Conservation (phyloP, 139 green algal species). For the Desmodesmus armatus region DNA sequence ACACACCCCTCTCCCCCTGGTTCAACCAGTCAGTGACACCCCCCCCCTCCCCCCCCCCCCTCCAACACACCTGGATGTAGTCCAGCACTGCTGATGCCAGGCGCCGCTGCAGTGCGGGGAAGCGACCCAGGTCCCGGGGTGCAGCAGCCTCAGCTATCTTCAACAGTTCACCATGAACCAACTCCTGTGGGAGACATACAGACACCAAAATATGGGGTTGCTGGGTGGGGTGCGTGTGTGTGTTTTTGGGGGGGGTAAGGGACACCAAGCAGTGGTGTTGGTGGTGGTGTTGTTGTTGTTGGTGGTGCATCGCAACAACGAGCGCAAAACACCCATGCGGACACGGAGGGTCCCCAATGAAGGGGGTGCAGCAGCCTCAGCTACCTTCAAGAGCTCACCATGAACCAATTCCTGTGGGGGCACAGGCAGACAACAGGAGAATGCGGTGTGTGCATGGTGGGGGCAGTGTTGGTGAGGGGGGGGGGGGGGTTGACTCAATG, state of each 20-base stretch:
- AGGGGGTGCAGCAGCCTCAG: slow-evolving; percentile 73
- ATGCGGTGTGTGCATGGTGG: not conserved
- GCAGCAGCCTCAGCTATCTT: slow-evolving; percentile 79
- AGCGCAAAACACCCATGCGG: no score
- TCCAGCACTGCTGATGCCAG: slow-evolving; percentile 76
- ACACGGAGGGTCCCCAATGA: slow-evolving; percentile 77
- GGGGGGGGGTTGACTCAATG: no score
- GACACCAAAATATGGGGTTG: not conserved
- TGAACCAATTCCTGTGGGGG: slow-evolving; percentile 55
- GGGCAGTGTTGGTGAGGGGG: not conserved
- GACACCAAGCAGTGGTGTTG: no score
- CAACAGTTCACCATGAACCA: slow-evolving; percentile 86
- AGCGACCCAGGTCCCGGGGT: slow-evolving; percentile 74
- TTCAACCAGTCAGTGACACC: no score
- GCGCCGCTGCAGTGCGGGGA: slow-evolving; percentile 70
- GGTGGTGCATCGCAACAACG: no score
- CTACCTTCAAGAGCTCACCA: slow-evolving; percentile 88
- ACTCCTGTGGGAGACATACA: slow-evolving; percentile 6
- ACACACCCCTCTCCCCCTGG: no score
- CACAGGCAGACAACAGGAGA: not conserved
- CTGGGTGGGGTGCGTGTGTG: not conserved
- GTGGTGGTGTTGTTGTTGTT: no score
- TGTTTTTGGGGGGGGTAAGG: not conserved
- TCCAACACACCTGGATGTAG: slow-evolving; percentile 71
- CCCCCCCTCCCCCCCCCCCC: slow-evolving; percentile 44